Conservation (phyloP, 176 grass and related monocot genomes). For the Alloteropsis semialata region DNA sequence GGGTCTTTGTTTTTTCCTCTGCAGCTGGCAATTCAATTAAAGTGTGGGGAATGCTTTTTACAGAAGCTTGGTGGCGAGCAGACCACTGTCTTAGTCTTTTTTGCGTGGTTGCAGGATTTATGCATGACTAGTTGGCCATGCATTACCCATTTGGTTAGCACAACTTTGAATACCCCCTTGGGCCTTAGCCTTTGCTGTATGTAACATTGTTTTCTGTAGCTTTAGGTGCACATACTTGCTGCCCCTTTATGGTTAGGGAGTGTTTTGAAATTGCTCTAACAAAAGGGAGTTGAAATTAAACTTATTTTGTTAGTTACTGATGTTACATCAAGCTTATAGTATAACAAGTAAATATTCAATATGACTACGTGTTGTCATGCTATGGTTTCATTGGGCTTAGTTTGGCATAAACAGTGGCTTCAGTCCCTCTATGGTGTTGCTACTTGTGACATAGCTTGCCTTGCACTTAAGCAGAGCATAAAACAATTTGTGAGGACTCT, state of each 20-base stretch:
- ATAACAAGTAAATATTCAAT: not conserved
- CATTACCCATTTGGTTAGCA: not conserved
- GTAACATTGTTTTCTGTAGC: not conserved
- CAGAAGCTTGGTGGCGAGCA: slow-evolving; percentile 1
- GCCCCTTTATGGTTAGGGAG: not conserved
- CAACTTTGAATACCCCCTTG: not conserved
- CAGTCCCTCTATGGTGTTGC: not conserved
- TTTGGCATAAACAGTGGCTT: not conserved
- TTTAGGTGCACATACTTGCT: not conserved
- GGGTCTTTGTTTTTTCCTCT: not conserved
- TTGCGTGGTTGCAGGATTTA: not conserved
- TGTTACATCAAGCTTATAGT: not conserved
- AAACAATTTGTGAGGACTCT: not conserved
- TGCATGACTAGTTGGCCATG: not conserved
- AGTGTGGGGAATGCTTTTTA: not conserved
- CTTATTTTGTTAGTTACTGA: not conserved
- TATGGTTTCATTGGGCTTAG: not conserved
- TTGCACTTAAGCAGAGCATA: not conserved
- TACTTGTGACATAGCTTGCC: not conserved
- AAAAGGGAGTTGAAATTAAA: no score
- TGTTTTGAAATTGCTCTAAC: not conserved
- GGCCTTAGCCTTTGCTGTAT: not conserved
- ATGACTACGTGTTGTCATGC: not conserved
- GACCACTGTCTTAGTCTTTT: not conserved
- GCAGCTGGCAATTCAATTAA: not conserved